phyloP scores from a whole-genome alignment of 768 basidiomycete species.

The Psilocybe sp. region DNA sequence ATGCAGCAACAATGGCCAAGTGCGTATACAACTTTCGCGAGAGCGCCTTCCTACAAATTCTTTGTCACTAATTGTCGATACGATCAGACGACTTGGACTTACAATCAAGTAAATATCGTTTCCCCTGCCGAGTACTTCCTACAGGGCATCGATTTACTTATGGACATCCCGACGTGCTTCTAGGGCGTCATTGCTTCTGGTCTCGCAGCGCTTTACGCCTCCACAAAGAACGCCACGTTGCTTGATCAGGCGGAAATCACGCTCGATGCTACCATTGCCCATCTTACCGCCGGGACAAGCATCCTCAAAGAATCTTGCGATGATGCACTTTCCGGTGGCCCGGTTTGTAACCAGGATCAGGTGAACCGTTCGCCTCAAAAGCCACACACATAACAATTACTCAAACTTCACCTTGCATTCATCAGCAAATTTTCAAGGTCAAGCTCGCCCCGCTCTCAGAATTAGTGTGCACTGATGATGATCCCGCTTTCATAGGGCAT shows the following conservation, averaged over 20 bases:
- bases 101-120: constrained; percentile 44
- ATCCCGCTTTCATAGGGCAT: constrained; percentile 31
- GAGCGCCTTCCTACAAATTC: background rate
- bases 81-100: constrained; percentile 53
- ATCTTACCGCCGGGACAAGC: constrained; percentile 31
- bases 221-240: constrained; percentile 34
- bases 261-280: constrained; percentile 45
- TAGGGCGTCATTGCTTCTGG: constrained; percentile 57
- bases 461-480: background rate
- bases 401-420: background rate
- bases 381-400: background rate
- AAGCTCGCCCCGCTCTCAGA: background rate
- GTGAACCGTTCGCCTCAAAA: constrained; percentile 14
- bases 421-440: constrained; percentile 45
- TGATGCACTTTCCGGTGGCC: constrained; percentile 32
- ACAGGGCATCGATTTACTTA: background rate
- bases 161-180: background rate
- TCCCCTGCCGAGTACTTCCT: background rate
- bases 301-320: constrained; percentile 55
- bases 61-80: background rate
- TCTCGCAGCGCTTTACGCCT: constrained; percentile 41
- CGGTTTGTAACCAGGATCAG: constrained; percentile 46
- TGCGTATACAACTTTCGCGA: constrained; percentile 8
- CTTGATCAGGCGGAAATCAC: constrained; percentile 50
- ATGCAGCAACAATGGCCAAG: constrained; percentile 44